These are phyloP conservation scores for Tylopilus plumbeoviolaceoides DNA, from an alignment of 768 basidiomycete species.

Conservation along the genomic window DNA sequence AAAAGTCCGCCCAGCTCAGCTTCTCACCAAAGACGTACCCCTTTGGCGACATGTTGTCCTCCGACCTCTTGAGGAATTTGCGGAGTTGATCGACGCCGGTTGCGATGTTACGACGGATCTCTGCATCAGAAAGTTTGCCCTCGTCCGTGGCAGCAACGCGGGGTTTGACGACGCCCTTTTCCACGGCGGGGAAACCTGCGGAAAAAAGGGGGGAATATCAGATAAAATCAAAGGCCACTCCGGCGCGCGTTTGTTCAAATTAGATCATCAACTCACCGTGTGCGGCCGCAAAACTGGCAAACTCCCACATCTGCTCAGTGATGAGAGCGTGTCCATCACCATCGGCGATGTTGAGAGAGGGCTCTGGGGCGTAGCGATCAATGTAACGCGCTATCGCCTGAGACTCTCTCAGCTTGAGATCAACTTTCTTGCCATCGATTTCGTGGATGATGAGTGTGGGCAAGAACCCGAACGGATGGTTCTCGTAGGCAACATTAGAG, in stretches of 20 bases:
- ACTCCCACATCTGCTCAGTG: slow-evolving; percentile 33
- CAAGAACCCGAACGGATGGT: slow-evolving; percentile 31
- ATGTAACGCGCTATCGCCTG: slow-evolving; percentile 28
- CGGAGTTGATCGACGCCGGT: slow-evolving; percentile 16
- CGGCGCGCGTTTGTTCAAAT: neutral
- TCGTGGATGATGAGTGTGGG: slow-evolving; percentile 30
- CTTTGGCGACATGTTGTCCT: slow-evolving; percentile 23
- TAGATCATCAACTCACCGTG: slow-evolving; percentile 18
- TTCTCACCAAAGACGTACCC: slow-evolving; percentile 29
- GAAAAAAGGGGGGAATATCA: neutral
- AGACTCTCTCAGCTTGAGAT: slow-evolving; percentile 28
- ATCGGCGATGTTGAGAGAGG: slow-evolving; percentile 16
- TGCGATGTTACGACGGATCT: slow-evolving; percentile 17
- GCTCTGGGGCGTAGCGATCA: slow-evolving; percentile 29
- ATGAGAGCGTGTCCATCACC: slow-evolving; percentile 22
- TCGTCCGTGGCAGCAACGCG: slow-evolving; percentile 26
- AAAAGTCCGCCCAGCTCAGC: slow-evolving; percentile 32
- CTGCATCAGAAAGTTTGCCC: slow-evolving; percentile 19
- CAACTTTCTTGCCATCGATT: slow-evolving; percentile 17
- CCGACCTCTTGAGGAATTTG: slow-evolving; percentile 14
- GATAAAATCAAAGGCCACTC: neutral
- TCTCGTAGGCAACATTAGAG: slow-evolving; percentile 25
- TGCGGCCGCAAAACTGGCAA: slow-evolving; percentile 23
- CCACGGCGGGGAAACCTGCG: slow-evolving; percentile 28
- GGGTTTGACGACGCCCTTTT: slow-evolving; percentile 31